These are phyloP conservation scores for Blumeria hordei DNA, from an alignment of 2,329 filamentous ascomycete species.

Conservation along the genomic window DNA sequence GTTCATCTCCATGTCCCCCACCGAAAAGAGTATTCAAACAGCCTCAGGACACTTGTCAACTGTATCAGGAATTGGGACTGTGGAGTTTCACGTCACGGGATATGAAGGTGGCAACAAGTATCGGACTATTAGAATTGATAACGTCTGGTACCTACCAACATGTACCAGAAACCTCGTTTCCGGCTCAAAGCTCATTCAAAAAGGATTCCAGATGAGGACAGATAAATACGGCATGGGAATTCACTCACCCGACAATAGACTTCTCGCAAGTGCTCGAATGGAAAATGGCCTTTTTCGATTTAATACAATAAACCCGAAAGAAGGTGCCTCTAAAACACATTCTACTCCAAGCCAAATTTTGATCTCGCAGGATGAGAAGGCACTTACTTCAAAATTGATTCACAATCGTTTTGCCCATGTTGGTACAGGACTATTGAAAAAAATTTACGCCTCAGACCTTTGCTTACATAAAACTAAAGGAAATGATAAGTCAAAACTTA, in stretches of 20 bases:
- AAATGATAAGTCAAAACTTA: neutral
- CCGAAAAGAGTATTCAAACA: too few relatives aligned
- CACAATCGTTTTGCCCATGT: neutral
- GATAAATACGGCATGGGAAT: neutral
- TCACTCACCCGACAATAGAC: neutral
- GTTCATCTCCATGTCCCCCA: too few relatives aligned
- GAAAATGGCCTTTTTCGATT: neutral
- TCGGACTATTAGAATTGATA: neutral
- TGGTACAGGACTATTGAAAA: neutral
- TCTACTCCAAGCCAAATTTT: neutral
- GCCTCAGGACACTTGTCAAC: too few relatives aligned
- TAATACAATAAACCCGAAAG: neutral
- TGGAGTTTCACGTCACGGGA: too few relatives aligned
- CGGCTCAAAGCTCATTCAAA: neutral
- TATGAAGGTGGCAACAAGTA: too few relatives aligned
- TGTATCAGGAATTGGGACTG: too few relatives aligned
- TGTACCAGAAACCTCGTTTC: neutral
- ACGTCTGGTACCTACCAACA: neutral
- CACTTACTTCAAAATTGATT: neutral
- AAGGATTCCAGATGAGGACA: neutral
- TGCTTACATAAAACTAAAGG: neutral
- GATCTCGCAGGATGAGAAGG: neutral
- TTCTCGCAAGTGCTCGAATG: neutral
- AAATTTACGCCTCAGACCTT: neutral
- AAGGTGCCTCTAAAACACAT: neutral